Evolutionary conservation across 2,329 filamentous ascomycete species (phyloP), one percentile per base, ranked within the genome.

Genomic region (Shiraia sp.): DNA sequence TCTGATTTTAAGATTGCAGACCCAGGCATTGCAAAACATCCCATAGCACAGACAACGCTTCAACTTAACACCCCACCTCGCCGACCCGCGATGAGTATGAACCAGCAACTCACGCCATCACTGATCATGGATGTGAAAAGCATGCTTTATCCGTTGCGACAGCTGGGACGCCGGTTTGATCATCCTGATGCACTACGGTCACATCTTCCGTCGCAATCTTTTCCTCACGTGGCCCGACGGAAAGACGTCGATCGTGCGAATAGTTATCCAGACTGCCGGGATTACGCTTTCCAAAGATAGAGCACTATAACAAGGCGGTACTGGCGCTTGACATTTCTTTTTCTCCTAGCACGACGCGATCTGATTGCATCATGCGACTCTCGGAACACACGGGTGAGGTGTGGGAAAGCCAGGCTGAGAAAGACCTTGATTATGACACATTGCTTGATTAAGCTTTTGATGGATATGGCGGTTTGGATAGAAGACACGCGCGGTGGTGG

Each of bases 131-230:
- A 35, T 25, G 38, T 35, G 17, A 27, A 8, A 35, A 26, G 32
- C 36, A 13, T 45, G 42, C 23, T 33, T 37, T 10, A 45, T 45
- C 10, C 40, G 36, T 29, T 40, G 36, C 17, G 28, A 32, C 9
- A 13, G 29, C 28, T 45, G 37, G 31, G 25, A 35, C 10, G 37
- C 28, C 23, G 17, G 17, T 12, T 14, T 16, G 6, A 33, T 36
- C 13, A 45, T 45, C 9, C 24, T 28, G 12, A 36, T 34, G 10
- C 42, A 45, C 24, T 45, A 37, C 37, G 38, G 38, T 23, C 42
- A 40, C 30, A 27, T 30, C 4, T 45, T 40, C 25, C 42, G 40
- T 15, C 36, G 42, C 29, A 33, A 40, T 8, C 40, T 36, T 28
- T 34, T 45, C 10, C 12, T 34, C 12, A 29, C 42, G 1, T 45